phyloP scores from a whole-genome alignment of 2,329 filamentous ascomycete genomes.

The Pseudopyricularia javanii region DNA sequence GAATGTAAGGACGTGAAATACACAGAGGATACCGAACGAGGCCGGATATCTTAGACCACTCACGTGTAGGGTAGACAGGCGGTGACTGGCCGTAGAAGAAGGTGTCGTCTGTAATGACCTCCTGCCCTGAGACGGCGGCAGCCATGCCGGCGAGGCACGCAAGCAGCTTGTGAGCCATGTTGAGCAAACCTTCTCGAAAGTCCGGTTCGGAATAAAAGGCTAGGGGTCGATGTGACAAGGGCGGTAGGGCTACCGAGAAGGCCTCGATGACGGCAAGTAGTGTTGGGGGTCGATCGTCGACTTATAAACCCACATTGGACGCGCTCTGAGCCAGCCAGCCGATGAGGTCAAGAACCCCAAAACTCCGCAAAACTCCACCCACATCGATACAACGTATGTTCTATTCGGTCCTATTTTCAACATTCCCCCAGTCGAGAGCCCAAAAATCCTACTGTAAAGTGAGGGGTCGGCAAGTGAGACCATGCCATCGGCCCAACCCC shows the following conservation, averaged over 20 bases:
- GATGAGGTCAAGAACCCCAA: too few species aligned
- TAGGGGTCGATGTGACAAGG: neutral
- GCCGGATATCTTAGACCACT: neutral
- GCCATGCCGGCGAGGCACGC: slow-evolving; percentile 1
- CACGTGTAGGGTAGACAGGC: slow-evolving; percentile 36
- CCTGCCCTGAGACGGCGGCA: slow-evolving; percentile 4
- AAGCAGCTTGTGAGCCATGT: neutral
- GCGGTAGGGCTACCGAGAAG: neutral
- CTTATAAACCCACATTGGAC: too few species aligned
- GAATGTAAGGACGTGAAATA: neutral
- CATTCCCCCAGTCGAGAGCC: too few species aligned
- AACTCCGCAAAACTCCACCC: too few species aligned
- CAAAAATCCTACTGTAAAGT: too few species aligned
- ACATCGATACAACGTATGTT: too few species aligned
- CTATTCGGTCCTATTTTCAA: too few species aligned
- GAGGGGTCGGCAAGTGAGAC: too few species aligned
- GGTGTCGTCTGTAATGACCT: slow-evolving; percentile 22
- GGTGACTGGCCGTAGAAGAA: slow-evolving; percentile 37
- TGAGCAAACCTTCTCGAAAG: neutral
- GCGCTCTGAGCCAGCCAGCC: too few species aligned
- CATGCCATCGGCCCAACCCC: too few species aligned
- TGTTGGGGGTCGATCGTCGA: too few species aligned
- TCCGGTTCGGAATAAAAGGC: neutral
- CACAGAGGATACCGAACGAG: neutral
- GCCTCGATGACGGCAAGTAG: too few species aligned